These are phyloP conservation scores for Clonostachys rhizophaga DNA, from an alignment of 2,329 filamentous ascomycete genomes.

Conservation along the genomic window DNA sequence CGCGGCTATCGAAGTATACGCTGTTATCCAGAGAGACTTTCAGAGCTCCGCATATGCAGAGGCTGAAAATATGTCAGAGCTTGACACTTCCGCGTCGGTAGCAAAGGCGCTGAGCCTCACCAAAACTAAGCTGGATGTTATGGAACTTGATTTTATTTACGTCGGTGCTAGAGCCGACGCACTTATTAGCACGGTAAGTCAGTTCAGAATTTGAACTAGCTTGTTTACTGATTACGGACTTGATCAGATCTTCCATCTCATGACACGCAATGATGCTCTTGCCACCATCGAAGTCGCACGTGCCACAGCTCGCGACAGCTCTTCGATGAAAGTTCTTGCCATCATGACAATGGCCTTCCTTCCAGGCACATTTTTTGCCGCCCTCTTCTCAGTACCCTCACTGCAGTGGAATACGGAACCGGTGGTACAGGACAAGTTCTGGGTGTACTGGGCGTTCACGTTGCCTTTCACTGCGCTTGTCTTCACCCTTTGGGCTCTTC, in stretches of 20 bases:
- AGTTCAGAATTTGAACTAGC: no score
- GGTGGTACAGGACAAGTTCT: slow-evolving; percentile 5
- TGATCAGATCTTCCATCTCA: neutral
- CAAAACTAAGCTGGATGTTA: neutral
- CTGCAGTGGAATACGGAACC: slow-evolving; percentile 4
- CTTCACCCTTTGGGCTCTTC: slow-evolving; percentile 3
- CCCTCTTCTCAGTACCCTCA: slow-evolving; percentile 14
- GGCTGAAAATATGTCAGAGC: neutral
- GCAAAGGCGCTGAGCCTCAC: neutral
- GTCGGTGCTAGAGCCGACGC: neutral
- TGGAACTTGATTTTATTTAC: neutral
- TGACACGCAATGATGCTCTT: slow-evolving; percentile 1
- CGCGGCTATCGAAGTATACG: neutral
- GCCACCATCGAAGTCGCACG: slow-evolving; percentile 4
- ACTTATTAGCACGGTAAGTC: neutral
- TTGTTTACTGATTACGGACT: no score
- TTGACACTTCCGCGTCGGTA: no score
- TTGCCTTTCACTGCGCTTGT: slow-evolving; percentile 7
- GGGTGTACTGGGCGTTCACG: slow-evolving; percentile 12
- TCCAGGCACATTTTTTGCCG: slow-evolving; percentile 31
- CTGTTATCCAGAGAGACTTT: neutral
- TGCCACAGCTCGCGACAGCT: slow-evolving; percentile 7
- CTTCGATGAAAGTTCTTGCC: slow-evolving; percentile 28
- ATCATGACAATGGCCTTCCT: slow-evolving; percentile 32
- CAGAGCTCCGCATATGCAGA: neutral